Conservation (phyloP, 2,329 filamentous ascomycete species). For the Colletotrichum filicis region DNA sequence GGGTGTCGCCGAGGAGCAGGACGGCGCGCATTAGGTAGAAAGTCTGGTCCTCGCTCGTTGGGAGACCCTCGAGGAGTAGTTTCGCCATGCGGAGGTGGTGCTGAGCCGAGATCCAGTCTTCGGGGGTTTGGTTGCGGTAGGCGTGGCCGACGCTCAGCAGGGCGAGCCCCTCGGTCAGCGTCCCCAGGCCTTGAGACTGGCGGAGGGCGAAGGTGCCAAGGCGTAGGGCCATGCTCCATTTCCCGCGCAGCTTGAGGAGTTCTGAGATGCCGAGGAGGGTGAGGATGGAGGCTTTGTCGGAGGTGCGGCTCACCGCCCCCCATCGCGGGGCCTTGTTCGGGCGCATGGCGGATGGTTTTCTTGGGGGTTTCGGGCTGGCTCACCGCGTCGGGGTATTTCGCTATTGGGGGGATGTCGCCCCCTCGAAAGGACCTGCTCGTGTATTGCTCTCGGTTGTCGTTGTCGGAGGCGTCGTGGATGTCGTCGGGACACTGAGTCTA, state of each 20-base stretch:
- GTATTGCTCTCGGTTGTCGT: not conserved
- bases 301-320: conserved; percentile 35
- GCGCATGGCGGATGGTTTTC: conserved; percentile 31
- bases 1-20: conserved; percentile 37
- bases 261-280: conserved; percentile 31
- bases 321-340: conserved; percentile 29
- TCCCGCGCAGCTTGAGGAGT: conserved; percentile 33
- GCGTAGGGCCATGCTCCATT: conserved; percentile 30
- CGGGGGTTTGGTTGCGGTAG: conserved; percentile 34
- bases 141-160: conserved; percentile 34
- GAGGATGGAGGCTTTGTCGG: conserved; percentile 32
- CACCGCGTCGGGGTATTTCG: conserved; percentile 26
- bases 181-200: conserved; percentile 25
- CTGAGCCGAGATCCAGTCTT: conserved; percentile 32
- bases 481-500: not conserved
- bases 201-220: conserved; percentile 24
- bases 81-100: conserved; percentile 34
- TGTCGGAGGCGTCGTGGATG: not conserved
- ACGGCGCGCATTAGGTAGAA: conserved; percentile 36
- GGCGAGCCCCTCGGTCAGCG: conserved; percentile 33
- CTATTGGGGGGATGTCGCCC: conserved; percentile 18
- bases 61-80: conserved; percentile 28
- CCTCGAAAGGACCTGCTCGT: not conserved
- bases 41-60: conserved; percentile 28
- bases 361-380: conserved; percentile 23